A percentile compares a stretch with the other conserved stretches of the same genome.
Evolutionary conservation across 208 protist species (phyloP).

Genomic region (Trypanosomatidae sp.): DNA sequence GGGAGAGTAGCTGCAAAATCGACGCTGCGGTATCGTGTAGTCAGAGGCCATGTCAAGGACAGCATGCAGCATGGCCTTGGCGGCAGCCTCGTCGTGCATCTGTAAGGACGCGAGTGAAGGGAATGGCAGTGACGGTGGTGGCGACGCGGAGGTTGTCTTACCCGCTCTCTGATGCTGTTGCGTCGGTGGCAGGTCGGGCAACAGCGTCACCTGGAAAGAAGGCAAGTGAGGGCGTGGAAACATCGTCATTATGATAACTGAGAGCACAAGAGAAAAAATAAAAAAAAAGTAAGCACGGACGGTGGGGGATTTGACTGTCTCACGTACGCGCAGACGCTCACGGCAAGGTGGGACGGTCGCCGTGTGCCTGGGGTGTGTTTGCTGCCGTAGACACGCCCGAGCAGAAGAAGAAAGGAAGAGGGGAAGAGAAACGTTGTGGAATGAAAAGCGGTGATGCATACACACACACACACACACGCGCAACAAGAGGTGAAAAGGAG

Average conservation of each 20-base stretch:
- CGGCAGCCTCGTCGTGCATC: slow-evolving; percentile 11
- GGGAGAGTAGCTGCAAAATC: slow-evolving; percentile 44
- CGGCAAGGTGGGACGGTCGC: background rate
- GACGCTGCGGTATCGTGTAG: slow-evolving; percentile 14
- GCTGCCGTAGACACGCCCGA: background rate
- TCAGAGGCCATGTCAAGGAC: slow-evolving; percentile 26
- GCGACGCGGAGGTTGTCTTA: background rate
- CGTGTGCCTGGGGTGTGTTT: slow-evolving; percentile 2
- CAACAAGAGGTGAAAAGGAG: background rate
- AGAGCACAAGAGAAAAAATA: background rate
- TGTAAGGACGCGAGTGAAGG: slow-evolving; percentile 3
- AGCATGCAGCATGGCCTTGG: slow-evolving; percentile 39
- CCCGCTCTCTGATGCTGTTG: background rate
- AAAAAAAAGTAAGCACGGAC: background rate
- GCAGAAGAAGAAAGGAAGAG: background rate
- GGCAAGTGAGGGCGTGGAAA: slow-evolving; percentile 21
- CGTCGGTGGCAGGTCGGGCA: slow-evolving; percentile 8
- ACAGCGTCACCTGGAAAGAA: slow-evolving; percentile 29
- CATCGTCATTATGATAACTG: background rate
- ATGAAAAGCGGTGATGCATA: background rate
- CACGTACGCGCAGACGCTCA: background rate
- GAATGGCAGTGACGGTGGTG: background rate
- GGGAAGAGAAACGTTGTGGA: background rate
- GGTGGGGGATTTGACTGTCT: background rate
- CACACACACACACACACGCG: background rate